phyloP scores from a whole-genome alignment of 2,329 filamentous ascomycete genomes.

The Paraconiothyrium sp. region DNA sequence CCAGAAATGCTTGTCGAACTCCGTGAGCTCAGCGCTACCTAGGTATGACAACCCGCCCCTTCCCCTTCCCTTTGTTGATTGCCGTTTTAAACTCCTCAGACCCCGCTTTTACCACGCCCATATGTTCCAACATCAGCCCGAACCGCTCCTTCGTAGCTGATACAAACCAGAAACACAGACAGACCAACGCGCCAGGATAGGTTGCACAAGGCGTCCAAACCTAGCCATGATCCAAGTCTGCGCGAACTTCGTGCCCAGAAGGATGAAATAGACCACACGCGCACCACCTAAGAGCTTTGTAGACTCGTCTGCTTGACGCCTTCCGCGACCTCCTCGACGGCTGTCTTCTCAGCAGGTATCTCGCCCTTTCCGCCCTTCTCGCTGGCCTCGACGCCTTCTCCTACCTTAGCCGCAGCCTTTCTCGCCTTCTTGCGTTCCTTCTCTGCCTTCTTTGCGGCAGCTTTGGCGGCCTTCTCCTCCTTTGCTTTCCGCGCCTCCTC shows the following conservation, averaged over 20 bases:
- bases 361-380: constrained; percentile 71
- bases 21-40: too few species aligned
- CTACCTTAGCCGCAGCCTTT: constrained; percentile 67
- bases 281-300: constrained; percentile 49
- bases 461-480: constrained; percentile 72
- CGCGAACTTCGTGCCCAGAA: not conserved
- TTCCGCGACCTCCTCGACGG: constrained; percentile 55
- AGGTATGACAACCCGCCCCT: not conserved
- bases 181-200: not conserved
- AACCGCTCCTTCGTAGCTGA: not conserved
- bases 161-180: not conserved
- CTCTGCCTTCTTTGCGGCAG: constrained; percentile 67
- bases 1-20: not conserved
- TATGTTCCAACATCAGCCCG: too few species aligned
- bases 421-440: constrained; percentile 69
- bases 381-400: constrained; percentile 79
- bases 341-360: constrained; percentile 48
- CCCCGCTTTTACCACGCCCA: not conserved
- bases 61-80: not conserved
- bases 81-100: not conserved
- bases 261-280: not conserved
- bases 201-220: not conserved
- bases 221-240: not conserved
- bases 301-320: constrained; percentile 57
- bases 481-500: constrained; percentile 72